phyloP scores from a whole-genome alignment of 768 basidiomycete species.

The Crucibulum laeve region DNA sequence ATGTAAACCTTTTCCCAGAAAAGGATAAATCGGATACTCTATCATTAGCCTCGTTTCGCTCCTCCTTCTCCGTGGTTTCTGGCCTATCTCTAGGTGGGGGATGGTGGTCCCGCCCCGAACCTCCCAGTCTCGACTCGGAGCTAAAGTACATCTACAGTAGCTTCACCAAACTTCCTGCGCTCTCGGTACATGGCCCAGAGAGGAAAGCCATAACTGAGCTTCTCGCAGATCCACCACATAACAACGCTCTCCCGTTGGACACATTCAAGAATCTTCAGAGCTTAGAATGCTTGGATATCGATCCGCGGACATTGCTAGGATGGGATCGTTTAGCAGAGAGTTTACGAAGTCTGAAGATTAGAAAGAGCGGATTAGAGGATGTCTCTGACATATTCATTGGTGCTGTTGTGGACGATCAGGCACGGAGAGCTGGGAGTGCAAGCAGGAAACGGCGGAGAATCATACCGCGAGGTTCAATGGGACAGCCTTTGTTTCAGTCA shows the following conservation, averaged over 20 bases:
- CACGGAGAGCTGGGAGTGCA: conserved; percentile 52
- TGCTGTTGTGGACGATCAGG: conserved; percentile 75
- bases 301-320: conserved; percentile 76
- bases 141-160: conserved; percentile 86
- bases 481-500: conserved; percentile 42
- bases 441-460: conserved; percentile 41
- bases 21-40: conserved; percentile 68
- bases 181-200: conserved; percentile 62
- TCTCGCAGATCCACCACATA: conserved; percentile 60
- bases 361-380: conserved; percentile 79
- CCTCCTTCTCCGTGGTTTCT: conserved; percentile 74
- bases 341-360: conserved; percentile 70
- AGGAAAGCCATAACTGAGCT: conserved; percentile 67
- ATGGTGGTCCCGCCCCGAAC: conserved; percentile 68
- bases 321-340: conserved; percentile 78
- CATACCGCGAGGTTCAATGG: conserved; percentile 32
- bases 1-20: conserved; percentile 52
- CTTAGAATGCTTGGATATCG: conserved; percentile 74
- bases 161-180: conserved; percentile 86
- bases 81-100: conserved; percentile 65
- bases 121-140: conserved; percentile 60
- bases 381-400: conserved; percentile 72
- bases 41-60: conserved; percentile 71
- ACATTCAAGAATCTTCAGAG: conserved; percentile 81
- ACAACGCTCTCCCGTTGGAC: conserved; percentile 77